Base-by-base conservation (phyloP, 2,329 filamentous ascomycete species). In the Myotisia sp. region DNA sequence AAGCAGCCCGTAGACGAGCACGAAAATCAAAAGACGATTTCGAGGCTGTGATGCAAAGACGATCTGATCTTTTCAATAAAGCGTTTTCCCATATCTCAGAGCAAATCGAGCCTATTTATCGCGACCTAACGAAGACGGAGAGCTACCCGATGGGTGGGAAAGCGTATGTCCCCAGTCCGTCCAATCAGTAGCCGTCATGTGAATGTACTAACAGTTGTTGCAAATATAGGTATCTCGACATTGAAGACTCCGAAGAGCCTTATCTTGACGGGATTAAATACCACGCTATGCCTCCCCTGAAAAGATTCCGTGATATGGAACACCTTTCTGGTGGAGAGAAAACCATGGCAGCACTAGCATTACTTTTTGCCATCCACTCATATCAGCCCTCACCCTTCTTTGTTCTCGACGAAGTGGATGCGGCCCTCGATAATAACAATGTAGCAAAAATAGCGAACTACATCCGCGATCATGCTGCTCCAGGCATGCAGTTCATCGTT, bases 231-330 rank as follows among this genome's bases (percentile, higher is more conserved):
- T 93, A 93, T 52, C 75, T 98, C 30, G 86, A 94, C 51, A 86
- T 92, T 55, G 86, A 93, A 54, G 87, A 98, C 55, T 82, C 79
- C n/a, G 85, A 93, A 43, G 87, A 92, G 50, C 90, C 90, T 1
- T 98, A 95, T 56, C 72, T 94, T 3, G 84, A 82, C 26, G 90
- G 90, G 20, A 85, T 98, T 60, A 94, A 93, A 53, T 98, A 98
- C 60, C 86, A 95, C 54, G 92, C 90, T 42, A 98, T 95, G 86
- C 90, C 90, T 13, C 90, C 90, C 1, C 74, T 94, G 42, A 98
- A 98, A 64, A 84, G 90, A 29, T 98, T 98, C 71, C 74, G 90
- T 48, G 92, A 98, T 56, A 98, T 98, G 90, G 90, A 98, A 58
- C 90, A 94, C 54, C 66, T 98, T 6, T 93, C 84, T 1, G 90